Evolutionary conservation across 805 yeast genomes (phyloP).

Genomic region (Yarrowia sp.): DNA sequence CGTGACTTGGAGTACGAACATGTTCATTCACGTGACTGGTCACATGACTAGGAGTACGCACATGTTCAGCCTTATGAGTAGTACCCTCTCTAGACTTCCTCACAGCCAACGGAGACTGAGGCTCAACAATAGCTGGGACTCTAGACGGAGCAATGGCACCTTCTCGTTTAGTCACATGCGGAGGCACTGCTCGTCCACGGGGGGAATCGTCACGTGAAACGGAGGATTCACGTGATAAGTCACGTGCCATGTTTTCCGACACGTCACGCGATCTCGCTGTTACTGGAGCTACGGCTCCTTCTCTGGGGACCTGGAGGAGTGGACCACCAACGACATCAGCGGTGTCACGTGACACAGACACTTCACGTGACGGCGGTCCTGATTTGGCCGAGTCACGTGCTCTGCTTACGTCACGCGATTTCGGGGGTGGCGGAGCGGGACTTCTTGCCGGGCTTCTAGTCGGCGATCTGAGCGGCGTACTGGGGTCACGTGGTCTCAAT

Average conservation of each 20-base stretch:
- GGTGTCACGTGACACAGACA: background rate
- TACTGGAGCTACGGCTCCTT: background rate
- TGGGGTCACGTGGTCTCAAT: background rate
- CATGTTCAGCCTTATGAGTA: background rate
- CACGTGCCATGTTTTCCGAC: background rate
- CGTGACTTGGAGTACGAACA: too few relatives aligned
- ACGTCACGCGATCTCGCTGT: background rate
- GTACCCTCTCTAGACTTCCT: background rate
- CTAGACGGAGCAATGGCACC: background rate
- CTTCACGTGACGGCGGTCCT: background rate
- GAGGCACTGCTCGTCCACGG: background rate
- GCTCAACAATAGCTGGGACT: background rate
- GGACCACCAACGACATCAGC: background rate
- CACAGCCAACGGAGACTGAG: background rate
- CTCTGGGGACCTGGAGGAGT: background rate
- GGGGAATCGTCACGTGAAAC: background rate
- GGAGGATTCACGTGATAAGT: background rate
- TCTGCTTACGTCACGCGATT: background rate
- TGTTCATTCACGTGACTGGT: too few relatives aligned
- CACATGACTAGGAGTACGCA: background rate
- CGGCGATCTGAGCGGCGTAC: background rate
- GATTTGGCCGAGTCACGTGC: background rate
- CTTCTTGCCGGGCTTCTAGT: background rate
- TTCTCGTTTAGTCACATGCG: background rate
- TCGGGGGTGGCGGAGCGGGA: background rate